phyloP scores from a whole-genome alignment of 176 grass and related monocot species.

The Carex pumila region DNA sequence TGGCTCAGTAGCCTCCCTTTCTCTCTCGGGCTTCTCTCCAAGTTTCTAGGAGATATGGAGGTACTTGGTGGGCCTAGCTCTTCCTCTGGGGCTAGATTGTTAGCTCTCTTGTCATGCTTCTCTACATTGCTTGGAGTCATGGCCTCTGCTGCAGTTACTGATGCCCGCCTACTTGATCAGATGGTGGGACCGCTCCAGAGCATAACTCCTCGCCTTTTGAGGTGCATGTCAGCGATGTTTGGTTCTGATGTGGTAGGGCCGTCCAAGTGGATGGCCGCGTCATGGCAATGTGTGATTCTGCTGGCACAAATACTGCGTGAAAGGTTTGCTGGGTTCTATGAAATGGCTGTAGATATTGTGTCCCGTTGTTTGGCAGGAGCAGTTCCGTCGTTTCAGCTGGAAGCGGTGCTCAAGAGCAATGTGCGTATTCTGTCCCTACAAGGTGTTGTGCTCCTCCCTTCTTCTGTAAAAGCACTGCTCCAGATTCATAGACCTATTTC shows the following conservation, averaged over 20 bases:
- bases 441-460: constrained; percentile 45
- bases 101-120: constrained; percentile 80
- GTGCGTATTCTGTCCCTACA: constrained; percentile 75
- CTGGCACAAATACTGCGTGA: constrained; percentile 72
- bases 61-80: constrained; percentile 50
- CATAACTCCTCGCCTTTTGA: constrained; percentile 66
- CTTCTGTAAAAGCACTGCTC: constrained; percentile 57
- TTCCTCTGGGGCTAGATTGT: constrained; percentile 46
- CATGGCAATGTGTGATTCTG: constrained; percentile 73
- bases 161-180: constrained; percentile 50
- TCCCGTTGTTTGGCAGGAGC: constrained; percentile 45
- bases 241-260: constrained; percentile 46
- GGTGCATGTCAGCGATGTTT: constrained; percentile 48
- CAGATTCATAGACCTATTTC: constrained; percentile 59
- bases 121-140: constrained; percentile 78
- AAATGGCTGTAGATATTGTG: constrained; percentile 57
- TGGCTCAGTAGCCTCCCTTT: constrained; percentile 89
- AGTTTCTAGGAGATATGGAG: constrained; percentile 96
- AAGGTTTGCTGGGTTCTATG: constrained; percentile 78
- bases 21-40: constrained; percentile 63
- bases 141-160: constrained; percentile 56
- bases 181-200: constrained; percentile 55
- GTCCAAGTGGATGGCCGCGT: constrained; percentile 74
- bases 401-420: constrained; percentile 68
- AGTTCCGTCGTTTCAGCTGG: constrained; percentile 43